These are phyloP conservation scores for Phytophthora agathidicida DNA, from an alignment of 352 stramenopile species.

Conservation along the genomic window DNA sequence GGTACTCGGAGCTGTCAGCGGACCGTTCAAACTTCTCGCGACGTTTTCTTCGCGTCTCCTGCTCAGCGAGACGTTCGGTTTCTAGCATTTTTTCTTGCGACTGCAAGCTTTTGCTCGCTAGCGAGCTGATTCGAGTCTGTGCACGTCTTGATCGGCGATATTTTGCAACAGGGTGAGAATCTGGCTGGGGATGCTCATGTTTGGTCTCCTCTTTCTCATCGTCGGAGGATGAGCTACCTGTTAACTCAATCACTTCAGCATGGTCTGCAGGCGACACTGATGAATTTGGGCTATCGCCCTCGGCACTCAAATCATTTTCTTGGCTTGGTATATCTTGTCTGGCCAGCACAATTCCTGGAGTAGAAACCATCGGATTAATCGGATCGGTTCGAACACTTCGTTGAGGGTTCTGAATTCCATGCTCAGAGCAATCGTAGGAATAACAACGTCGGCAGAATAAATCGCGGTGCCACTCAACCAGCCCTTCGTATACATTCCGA, in stretches of 20 bases:
- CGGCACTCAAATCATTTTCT: conserved; percentile 10
- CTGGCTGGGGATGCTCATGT: conserved; percentile 15
- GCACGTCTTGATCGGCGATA: conserved; percentile 62
- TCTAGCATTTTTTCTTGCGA: conserved; percentile 70
- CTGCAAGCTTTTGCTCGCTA: conserved; percentile 62
- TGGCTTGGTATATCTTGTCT: conserved; percentile 16
- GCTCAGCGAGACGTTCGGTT: conserved; percentile 42
- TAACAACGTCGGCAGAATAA: conserved; percentile 92
- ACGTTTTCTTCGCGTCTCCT: conserved; percentile 43
- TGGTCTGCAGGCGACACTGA: conserved; percentile 8
- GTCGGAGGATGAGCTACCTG: conserved; percentile 29
- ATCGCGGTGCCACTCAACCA: conserved; percentile 82
- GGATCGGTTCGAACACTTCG: conserved; percentile 56
- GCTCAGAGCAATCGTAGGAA: conserved; percentile 90
- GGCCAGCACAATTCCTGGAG: conserved; percentile 31
- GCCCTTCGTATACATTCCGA: conserved; percentile 47
- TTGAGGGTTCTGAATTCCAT: conserved; percentile 79
- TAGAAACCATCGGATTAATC: conserved; percentile 57
- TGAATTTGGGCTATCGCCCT: conserved; percentile 11
- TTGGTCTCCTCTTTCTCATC: conserved; percentile 29
- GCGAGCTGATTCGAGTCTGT: conserved; percentile 63
- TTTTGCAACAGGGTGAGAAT: conserved; percentile 23
- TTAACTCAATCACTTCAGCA: conserved; percentile 28
- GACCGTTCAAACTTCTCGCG: conserved; percentile 47
- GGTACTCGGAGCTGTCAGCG: conserved; percentile 68